These are phyloP conservation scores for Elaphomyces granulatus DNA, from an alignment of 495 filamentous ascomycete genomes.

Conservation along the genomic window DNA sequence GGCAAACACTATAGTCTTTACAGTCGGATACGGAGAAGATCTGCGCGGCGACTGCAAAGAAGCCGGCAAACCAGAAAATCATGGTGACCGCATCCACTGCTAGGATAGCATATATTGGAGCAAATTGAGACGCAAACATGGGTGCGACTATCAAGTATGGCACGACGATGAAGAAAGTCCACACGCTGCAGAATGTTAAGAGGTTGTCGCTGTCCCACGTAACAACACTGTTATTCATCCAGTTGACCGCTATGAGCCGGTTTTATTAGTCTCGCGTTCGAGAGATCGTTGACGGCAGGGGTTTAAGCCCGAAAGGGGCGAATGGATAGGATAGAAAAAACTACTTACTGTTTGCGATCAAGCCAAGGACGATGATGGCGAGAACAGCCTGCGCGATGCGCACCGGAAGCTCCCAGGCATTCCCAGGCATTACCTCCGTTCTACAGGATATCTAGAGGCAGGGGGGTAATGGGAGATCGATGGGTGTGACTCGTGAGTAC, in stretches of 20 bases:
- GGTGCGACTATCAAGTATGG: constrained; percentile 45
- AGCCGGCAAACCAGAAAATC: constrained; percentile 80
- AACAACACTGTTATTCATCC: constrained; percentile 15
- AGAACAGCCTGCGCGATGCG: constrained; percentile 51
- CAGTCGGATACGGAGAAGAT: constrained; percentile 30
- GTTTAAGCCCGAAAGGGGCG: neutral
- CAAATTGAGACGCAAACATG: no score
- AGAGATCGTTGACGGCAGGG: constrained; percentile 4
- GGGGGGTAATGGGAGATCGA: no score
- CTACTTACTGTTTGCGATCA: constrained; percentile 62
- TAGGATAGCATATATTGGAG: constrained; percentile 47
- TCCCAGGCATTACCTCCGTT: no score
- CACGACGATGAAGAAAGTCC: constrained; percentile 52
- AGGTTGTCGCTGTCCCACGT: constrained; percentile 41
- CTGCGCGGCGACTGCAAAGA: constrained; percentile 54
- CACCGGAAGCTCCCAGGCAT: no score
- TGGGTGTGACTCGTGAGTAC: no score
- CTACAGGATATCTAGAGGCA: no score
- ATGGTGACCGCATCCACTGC: constrained; percentile 57
- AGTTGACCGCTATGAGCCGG: constrained; percentile 24
- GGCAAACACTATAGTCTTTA: constrained; percentile 33
- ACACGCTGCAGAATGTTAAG: constrained; percentile 58
- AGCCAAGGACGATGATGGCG: constrained; percentile 53
- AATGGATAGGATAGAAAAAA: constrained; percentile 27
- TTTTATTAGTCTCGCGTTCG: no score